Percentiles rank a stretch among this genome's conserved stretches.
phyloP scores from a whole-genome alignment of 495 filamentous ascomycete genomes.

The Penicillium canariense region DNA sequence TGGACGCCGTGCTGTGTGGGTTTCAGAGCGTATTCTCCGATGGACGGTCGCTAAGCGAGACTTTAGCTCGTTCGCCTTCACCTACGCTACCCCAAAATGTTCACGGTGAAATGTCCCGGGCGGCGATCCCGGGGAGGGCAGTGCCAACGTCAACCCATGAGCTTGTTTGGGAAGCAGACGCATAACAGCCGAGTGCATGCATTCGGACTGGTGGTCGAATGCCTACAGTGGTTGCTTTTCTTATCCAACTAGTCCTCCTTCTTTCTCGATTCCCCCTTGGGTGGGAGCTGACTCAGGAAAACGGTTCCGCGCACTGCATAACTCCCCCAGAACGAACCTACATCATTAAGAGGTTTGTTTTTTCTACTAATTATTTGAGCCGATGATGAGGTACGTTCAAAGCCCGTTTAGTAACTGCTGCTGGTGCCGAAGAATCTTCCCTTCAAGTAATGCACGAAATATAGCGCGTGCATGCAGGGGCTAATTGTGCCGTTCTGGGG shows the following conservation, averaged over 20 bases:
- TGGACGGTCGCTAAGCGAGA: slow-evolving; percentile 6
- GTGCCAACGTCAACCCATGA: slow-evolving; percentile 1
- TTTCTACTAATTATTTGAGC: too few species aligned
- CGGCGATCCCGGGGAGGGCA: neutral
- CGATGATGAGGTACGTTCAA: too few species aligned
- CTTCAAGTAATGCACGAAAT: too few species aligned
- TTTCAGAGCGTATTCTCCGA: slow-evolving; percentile 1
- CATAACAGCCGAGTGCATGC: too few species aligned
- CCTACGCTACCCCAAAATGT: slow-evolving; percentile 7
- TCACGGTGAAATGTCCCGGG: slow-evolving; percentile 1
- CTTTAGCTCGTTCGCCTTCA: slow-evolving; percentile 5
- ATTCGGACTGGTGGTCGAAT: too few species aligned
- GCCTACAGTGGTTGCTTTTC: neutral
- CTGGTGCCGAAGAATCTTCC: too few species aligned
- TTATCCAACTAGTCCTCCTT: neutral
- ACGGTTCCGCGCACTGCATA: too few species aligned
- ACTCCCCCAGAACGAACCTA: neutral
- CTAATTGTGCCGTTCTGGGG: too few species aligned
- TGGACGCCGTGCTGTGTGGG: slow-evolving; percentile 1
- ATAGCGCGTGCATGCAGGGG: too few species aligned
- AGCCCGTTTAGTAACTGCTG: too few species aligned
- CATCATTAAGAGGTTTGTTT: neutral
- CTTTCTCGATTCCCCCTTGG: too few species aligned
- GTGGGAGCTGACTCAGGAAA: too few species aligned
- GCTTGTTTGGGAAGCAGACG: neutral